A percentile compares a stretch with the other conserved stretches of the same genome.
phyloP scores from a whole-genome alignment of 2,329 filamentous ascomycete genomes.

The Colletotrichum shisoi region DNA sequence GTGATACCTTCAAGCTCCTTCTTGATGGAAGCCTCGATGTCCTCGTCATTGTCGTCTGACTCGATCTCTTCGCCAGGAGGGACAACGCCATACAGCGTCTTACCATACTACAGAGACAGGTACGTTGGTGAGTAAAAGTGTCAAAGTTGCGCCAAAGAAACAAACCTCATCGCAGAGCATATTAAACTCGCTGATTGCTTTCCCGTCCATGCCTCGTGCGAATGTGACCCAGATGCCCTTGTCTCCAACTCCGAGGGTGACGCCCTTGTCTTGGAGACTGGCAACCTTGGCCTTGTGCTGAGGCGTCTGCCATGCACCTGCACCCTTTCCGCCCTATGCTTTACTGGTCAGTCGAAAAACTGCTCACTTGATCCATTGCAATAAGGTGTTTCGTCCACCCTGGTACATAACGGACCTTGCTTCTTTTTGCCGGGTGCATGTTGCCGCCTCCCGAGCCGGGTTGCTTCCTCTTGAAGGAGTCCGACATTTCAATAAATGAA shows the following conservation, averaged over 20 bases:
- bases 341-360: neutral
- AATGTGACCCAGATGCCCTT: constrained; percentile 81
- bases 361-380: neutral
- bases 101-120: constrained; percentile 65
- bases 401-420: constrained; percentile 48
- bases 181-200: constrained; percentile 72
- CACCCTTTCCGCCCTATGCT: constrained; percentile 44
- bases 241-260: constrained; percentile 70
- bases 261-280: constrained; percentile 53
- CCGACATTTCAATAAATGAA: constrained; percentile 44
- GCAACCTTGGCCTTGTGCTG: constrained; percentile 63
- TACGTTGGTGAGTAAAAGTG: neutral
- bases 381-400: neutral
- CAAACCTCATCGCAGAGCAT: constrained; percentile 72
- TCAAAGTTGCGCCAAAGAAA: constrained; percentile 14
- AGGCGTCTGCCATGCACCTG: constrained; percentile 68
- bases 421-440: constrained; percentile 49
- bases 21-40: constrained; percentile 76
- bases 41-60: constrained; percentile 58
- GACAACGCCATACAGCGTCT: constrained; percentile 65
- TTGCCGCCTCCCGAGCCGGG: constrained; percentile 42
- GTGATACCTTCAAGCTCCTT: constrained; percentile 72
- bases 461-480: constrained; percentile 48
- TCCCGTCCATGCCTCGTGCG: constrained; percentile 73
- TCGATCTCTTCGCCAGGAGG: constrained; percentile 47